Conservation (phyloP, 257 asterid genomes). For the Galeopsis tetrahit region DNA sequence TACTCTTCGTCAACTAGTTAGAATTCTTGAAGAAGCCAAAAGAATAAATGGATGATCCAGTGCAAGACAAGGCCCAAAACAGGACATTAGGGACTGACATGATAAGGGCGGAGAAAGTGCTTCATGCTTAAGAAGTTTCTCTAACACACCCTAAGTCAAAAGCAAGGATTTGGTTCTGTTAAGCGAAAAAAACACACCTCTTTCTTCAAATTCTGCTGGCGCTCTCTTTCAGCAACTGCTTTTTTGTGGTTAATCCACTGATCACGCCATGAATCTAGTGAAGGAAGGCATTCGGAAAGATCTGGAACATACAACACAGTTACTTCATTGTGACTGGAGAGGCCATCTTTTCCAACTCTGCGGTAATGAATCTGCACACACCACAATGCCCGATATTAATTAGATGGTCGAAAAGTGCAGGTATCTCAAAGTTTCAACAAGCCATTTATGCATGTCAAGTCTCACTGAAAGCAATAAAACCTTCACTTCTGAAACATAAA, state of each 20-base stretch:
- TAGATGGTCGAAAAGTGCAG: slow-evolving; percentile 19
- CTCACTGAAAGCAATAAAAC: not conserved
- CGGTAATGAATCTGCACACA: slow-evolving; percentile 82
- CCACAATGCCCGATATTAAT: slow-evolving; percentile 21
- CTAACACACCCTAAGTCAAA: not conserved
- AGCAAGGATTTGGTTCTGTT: not conserved
- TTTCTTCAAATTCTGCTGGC: slow-evolving; percentile 49
- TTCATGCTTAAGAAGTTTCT: not conserved
- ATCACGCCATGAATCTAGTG: slow-evolving; percentile 81
- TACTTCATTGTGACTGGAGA: slow-evolving; percentile 87
- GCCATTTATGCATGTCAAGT: not conserved
- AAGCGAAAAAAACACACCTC: slow-evolving; percentile 54
- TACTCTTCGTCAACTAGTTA: not conserved
- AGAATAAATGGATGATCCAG: not conserved
- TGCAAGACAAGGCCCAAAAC: slow-evolving; percentile 1
- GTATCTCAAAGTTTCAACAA: slow-evolving; percentile 15
- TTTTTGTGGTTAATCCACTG: slow-evolving; percentile 80
- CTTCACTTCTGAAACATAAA: slow-evolving; percentile 7
- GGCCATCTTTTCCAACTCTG: slow-evolving; percentile 89
- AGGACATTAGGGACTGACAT: not conserved
- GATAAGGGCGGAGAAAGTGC: not conserved
- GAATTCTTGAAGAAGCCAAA: not conserved
- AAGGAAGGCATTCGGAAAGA: slow-evolving; percentile 87
- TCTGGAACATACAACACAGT: slow-evolving; percentile 89
- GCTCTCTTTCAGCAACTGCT: slow-evolving; percentile 70